Percentiles rank a stretch among this genome's conserved stretches.
Conservation (phyloP, 345 rosid genomes). For the Salix udensis region DNA sequence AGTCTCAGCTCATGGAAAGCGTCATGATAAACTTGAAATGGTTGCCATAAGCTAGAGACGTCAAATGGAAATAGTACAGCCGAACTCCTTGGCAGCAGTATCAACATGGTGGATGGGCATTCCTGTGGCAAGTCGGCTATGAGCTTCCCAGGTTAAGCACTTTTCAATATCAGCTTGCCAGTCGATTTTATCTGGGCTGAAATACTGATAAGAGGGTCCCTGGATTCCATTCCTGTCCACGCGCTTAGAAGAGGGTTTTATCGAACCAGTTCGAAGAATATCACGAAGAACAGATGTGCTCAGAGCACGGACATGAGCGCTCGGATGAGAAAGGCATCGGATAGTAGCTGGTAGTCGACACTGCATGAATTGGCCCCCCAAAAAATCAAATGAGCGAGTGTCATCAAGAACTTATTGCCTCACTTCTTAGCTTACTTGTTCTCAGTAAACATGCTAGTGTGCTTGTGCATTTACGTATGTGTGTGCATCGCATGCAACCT, state of each 20-base stretch:
- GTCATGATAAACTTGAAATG: slow-evolving; percentile 10
- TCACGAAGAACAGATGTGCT: slow-evolving; percentile 79
- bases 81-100: slow-evolving; percentile 74
- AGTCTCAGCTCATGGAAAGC: slow-evolving; percentile 1
- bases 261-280: slow-evolving; percentile 52
- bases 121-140: slow-evolving; percentile 62
- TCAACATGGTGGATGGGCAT: slow-evolving; percentile 62
- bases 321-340: slow-evolving; percentile 82
- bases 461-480: neutral
- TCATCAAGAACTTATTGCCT: neutral
- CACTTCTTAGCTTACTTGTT: neutral
- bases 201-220: slow-evolving; percentile 49
- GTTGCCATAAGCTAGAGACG: slow-evolving; percentile 12
- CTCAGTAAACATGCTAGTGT: neutral
- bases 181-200: slow-evolving; percentile 48
- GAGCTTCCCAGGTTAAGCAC: slow-evolving; percentile 90
- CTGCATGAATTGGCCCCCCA: slow-evolving; percentile 41
- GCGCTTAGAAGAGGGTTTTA: slow-evolving; percentile 35
- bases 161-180: slow-evolving; percentile 80
- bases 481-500: neutral
- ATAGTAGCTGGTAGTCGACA: slow-evolving; percentile 85
- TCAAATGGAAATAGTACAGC: slow-evolving; percentile 55
- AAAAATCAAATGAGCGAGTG: slow-evolving; percentile 5
- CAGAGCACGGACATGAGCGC: slow-evolving; percentile 91
- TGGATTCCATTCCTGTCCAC: slow-evolving; percentile 46